Conservation (phyloP, 805 yeast genomes). For the Yarrowia porcina region DNA sequence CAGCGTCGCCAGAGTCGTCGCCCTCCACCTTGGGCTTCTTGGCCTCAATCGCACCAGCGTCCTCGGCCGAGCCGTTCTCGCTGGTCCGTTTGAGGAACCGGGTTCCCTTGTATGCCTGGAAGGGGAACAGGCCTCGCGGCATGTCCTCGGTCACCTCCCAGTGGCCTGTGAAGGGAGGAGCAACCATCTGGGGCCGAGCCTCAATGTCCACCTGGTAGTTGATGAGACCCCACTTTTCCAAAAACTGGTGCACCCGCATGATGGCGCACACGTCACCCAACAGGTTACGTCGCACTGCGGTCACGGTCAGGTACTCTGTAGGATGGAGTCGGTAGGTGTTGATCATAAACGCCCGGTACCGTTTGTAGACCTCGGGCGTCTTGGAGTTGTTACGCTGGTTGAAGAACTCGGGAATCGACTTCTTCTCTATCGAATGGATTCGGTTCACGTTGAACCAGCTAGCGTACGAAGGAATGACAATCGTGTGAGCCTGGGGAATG, state of each 20-base stretch:
- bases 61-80: neutral
- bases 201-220: constrained; percentile 88
- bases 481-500: constrained; percentile 68
- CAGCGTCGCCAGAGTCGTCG: constrained; percentile 36
- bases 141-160: constrained; percentile 78
- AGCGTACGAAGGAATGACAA: constrained; percentile 82
- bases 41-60: neutral
- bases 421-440: constrained; percentile 73
- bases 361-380: constrained; percentile 75
- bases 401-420: constrained; percentile 86
- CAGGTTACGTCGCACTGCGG: constrained; percentile 85
- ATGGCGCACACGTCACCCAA: constrained; percentile 91
- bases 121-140: constrained; percentile 89
- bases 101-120: constrained; percentile 68
- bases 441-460: constrained; percentile 77
- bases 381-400: constrained; percentile 58
- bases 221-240: constrained; percentile 89
- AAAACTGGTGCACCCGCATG: constrained; percentile 76
- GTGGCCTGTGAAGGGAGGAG: constrained; percentile 73
- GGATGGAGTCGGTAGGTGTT: constrained; percentile 87
- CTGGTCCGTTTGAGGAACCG: constrained; percentile 34
- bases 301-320: constrained; percentile 80
- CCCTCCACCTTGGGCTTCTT: neutral
- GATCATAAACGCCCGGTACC: constrained; percentile 83
- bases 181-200: constrained; percentile 58